phyloP scores from a whole-genome alignment of 371 early-diverging fungal genomes.

The Neoconidiobolus thromboides region DNA sequence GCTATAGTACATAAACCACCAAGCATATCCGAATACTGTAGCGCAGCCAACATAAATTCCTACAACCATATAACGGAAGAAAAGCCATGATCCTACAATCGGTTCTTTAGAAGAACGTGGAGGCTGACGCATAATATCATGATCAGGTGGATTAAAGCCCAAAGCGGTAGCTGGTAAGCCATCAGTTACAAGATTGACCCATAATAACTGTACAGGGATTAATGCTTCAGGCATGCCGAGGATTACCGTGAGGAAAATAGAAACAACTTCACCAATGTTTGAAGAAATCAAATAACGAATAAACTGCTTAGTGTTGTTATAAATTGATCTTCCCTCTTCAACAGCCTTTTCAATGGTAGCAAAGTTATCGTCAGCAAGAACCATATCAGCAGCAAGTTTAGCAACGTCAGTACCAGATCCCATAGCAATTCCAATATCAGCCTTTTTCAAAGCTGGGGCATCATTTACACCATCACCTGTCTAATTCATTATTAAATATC shows the following conservation, averaged over 20 bases:
- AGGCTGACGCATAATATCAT: constrained; percentile 81
- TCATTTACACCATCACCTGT: constrained; percentile 99
- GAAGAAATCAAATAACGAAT: constrained; percentile 78
- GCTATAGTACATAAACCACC: constrained; percentile 87
- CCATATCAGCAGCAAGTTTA: constrained; percentile 94
- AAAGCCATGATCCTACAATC: constrained; percentile 80
- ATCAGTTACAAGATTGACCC: constrained; percentile 97
- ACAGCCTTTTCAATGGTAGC: constrained; percentile 90
- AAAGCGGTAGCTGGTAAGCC: constrained; percentile 93
- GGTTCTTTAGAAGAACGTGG: constrained; percentile 76
- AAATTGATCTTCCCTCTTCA: constrained; percentile 91
- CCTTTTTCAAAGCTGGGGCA: constrained; percentile 91
- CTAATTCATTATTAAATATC: constrained; percentile 7
- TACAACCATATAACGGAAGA: constrained; percentile 81
- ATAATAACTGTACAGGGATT: constrained; percentile 91
- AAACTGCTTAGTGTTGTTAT: constrained; percentile 94
- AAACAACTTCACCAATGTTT: constrained; percentile 76
- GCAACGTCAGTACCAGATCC: constrained; percentile 96
- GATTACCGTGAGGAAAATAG: constrained; percentile 78
- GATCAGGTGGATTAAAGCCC: constrained; percentile 91
- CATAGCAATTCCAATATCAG: constrained; percentile 98
- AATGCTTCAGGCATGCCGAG: constrained; percentile 92
- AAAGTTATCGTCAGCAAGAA: constrained; percentile 94
- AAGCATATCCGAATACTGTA: constrained; percentile 91
- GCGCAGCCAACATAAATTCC: constrained; percentile 86